Evolutionary conservation across 495 filamentous ascomycete genomes (phyloP).

Genomic region (Penicillium daleae): DNA sequence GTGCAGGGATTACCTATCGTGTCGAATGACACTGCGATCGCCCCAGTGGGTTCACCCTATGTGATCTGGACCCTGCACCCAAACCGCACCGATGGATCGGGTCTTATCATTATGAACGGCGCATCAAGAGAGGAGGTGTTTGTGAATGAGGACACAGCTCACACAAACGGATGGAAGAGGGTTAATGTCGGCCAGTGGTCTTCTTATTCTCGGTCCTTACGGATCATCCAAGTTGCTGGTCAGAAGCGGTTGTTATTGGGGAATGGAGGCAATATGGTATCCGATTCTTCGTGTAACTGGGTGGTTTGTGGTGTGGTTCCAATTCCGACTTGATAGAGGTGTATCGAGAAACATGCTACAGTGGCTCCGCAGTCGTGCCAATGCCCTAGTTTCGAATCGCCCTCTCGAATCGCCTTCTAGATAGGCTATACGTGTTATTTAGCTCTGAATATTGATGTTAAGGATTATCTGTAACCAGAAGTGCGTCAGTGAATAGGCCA

Average conservation of each 20-base stretch:
- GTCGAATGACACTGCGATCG: background rate
- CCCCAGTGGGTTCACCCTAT: background rate
- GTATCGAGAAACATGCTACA: too few relatives aligned
- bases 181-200: constrained; percentile 12
- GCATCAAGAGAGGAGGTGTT: constrained; percentile 2
- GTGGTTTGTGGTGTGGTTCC: too few relatives aligned
- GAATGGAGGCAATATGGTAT: constrained; percentile 19
- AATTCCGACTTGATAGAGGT: too few relatives aligned
- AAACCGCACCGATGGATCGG: constrained; percentile 12
- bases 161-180: constrained; percentile 10
- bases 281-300: too few relatives aligned
- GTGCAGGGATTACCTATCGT: background rate
- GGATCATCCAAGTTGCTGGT: constrained; percentile 14
- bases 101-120: constrained; percentile 12
- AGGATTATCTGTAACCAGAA: too few relatives aligned
- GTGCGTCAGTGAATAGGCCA: background rate
- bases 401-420: too few relatives aligned
- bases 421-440: too few relatives aligned
- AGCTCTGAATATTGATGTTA: too few relatives aligned
- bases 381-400: too few relatives aligned
- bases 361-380: too few relatives aligned
- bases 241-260: background rate
- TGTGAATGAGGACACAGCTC: constrained; percentile 15
- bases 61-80: constrained; percentile 6
- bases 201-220: constrained; percentile 16